These are phyloP conservation scores for Graphilbum fragrans DNA, from an alignment of 2,329 filamentous ascomycete species.

Conservation along the genomic window DNA sequence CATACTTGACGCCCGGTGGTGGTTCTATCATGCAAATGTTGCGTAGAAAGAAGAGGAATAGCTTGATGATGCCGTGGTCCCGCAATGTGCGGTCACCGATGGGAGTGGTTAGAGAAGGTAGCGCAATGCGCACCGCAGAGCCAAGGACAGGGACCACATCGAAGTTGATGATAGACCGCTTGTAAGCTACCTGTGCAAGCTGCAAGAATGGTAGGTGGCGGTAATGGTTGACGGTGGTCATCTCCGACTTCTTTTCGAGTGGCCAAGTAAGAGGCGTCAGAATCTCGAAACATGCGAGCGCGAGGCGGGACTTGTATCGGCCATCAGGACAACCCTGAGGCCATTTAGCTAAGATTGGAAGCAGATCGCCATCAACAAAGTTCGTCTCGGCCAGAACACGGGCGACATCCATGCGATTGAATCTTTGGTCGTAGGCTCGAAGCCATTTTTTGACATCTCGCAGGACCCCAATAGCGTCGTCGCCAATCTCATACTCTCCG, in stretches of 20 bases:
- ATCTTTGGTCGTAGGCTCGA: slow-evolving; percentile 85
- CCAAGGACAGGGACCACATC: slow-evolving; percentile 67
- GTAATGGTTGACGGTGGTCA: slow-evolving; percentile 87
- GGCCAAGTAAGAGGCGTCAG: slow-evolving; percentile 93
- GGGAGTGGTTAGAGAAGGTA: slow-evolving; percentile 75
- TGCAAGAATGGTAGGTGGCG: slow-evolving; percentile 83
- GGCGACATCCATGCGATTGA: slow-evolving; percentile 88
- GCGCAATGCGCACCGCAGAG: slow-evolving; percentile 64
- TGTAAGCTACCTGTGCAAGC: slow-evolving; percentile 80
- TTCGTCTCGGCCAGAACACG: slow-evolving; percentile 87
- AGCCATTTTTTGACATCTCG: slow-evolving; percentile 94
- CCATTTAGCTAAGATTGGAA: slow-evolving; percentile 81
- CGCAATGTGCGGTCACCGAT: slow-evolving; percentile 63
- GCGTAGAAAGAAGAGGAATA: slow-evolving; percentile 77
- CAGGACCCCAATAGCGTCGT: slow-evolving; percentile 82
- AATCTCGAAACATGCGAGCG: slow-evolving; percentile 78
- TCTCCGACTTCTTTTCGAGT: slow-evolving; percentile 62
- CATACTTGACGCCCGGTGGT: slow-evolving; percentile 57
- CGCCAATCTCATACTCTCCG: slow-evolving; percentile 76
- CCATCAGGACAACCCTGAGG: slow-evolving; percentile 59
- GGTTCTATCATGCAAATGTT: slow-evolving; percentile 80
- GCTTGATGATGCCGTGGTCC: slow-evolving; percentile 86
- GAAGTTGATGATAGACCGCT: slow-evolving; percentile 75
- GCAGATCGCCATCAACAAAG: slow-evolving; percentile 75
- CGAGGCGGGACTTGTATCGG: slow-evolving; percentile 65